These are phyloP conservation scores for Pythium sukuiense DNA, from an alignment of 352 stramenopile species.

Conservation along the genomic window DNA sequence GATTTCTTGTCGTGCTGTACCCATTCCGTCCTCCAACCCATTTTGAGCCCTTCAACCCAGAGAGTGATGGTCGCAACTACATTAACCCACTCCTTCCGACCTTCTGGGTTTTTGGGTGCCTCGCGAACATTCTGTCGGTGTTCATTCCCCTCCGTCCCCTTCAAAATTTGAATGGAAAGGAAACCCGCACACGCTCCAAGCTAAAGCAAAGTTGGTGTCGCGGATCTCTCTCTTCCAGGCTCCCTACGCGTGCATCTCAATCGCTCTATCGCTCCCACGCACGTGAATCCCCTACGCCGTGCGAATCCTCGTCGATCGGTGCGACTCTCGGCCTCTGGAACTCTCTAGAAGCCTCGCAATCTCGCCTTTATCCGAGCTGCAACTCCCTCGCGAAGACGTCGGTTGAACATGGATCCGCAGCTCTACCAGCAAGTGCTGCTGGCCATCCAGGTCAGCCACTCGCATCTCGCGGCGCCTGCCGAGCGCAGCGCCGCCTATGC, in stretches of 20 bases:
- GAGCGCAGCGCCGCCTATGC: conserved; percentile 63
- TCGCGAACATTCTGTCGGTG: conserved; percentile 19
- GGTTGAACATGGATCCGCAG: conserved; percentile 50
- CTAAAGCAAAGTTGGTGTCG: conserved; percentile 2
- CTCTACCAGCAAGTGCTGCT: conserved; percentile 75
- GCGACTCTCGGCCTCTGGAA: neutral
- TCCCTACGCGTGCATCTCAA: neutral
- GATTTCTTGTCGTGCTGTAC: neutral
- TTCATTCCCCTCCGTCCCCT: neutral
- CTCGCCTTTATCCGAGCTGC: neutral
- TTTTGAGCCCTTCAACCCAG: neutral
- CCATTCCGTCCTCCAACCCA: conserved; percentile 3
- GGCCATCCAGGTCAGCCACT: conserved; percentile 74
- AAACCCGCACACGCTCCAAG: conserved; percentile 10
- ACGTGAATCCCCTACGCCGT: neutral
- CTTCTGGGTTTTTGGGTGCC: conserved; percentile 20
- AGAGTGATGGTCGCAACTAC: conserved; percentile 21
- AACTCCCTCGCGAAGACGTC: neutral
- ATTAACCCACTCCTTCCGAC: conserved; percentile 16
- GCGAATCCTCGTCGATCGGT: neutral
- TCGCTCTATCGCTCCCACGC: neutral
- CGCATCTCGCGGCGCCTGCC: conserved; percentile 37
- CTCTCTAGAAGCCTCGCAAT: neutral
- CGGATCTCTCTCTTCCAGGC: neutral
- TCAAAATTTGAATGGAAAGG: conserved; percentile 29